Percentiles rank a stretch among this genome's conserved stretches.
phyloP scores from a whole-genome alignment of 2,329 filamentous ascomycete genomes.

The Xylaria sp. region DNA sequence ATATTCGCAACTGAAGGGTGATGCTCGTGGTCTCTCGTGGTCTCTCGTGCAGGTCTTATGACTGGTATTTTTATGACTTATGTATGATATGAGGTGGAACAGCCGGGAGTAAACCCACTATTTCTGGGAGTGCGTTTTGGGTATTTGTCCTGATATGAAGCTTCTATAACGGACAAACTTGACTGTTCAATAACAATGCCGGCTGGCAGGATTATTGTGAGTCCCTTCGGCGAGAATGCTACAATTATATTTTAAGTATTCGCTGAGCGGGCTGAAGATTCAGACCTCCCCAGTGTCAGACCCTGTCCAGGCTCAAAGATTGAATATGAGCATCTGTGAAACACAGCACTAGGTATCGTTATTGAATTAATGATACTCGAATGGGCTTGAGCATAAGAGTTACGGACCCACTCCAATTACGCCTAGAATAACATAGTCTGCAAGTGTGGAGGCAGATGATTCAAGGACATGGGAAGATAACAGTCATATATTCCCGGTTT shows the following conservation, averaged over 20 bases:
- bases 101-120: slow-evolving; percentile 2
- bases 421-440: background rate
- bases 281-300: background rate
- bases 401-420: background rate
- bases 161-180: background rate
- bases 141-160: slow-evolving; percentile 8
- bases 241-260: background rate
- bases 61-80: slow-evolving; percentile 16
- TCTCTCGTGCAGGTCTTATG: background rate
- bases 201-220: background rate
- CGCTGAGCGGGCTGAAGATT: background rate
- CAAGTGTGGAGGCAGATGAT: background rate
- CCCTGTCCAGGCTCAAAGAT: background rate
- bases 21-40: background rate
- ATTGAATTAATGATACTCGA: background rate
- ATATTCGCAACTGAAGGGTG: slow-evolving; percentile 36
- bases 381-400: background rate
- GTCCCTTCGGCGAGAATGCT: background rate
- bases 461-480: background rate
- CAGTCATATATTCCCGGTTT: background rate
- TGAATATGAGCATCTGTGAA: background rate
- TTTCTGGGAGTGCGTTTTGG: background rate
- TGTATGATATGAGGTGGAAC: slow-evolving; percentile 28
- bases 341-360: background rate
- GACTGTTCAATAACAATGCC: background rate